Conservation (phyloP, 768 basidiomycete genomes). For the Nidula microcarpa region DNA sequence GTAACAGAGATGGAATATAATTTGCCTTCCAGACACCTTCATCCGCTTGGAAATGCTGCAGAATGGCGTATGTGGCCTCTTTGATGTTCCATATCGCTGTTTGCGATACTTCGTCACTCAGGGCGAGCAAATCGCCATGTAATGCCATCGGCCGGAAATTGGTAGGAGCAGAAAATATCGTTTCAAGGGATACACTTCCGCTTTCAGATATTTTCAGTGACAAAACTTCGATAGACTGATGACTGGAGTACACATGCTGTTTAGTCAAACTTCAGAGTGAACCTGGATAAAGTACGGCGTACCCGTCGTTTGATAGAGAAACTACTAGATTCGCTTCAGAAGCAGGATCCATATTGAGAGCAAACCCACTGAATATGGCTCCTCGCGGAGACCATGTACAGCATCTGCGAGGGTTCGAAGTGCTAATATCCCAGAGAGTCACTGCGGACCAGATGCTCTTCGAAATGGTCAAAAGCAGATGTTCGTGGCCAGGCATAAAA, state of each 20-base stretch:
- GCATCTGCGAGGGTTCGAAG: conserved; percentile 18
- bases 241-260: conserved; percentile 13
- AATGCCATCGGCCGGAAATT: conserved; percentile 44
- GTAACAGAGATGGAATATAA: conserved; percentile 3
- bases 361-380: conserved; percentile 48
- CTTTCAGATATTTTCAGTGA: conserved; percentile 11
- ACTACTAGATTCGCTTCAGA: conserved; percentile 50
- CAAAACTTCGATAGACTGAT: conserved; percentile 28
- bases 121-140: conserved; percentile 46
- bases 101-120: conserved; percentile 48
- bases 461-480: conserved; percentile 50
- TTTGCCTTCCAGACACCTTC: conserved; percentile 25
- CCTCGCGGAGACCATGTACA: conserved; percentile 55
- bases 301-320: conserved; percentile 45
- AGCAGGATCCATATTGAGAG: conserved; percentile 40
- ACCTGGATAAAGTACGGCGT: conserved; percentile 15
- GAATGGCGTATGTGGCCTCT: conserved; percentile 38
- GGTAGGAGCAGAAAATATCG: conserved; percentile 31
- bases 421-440: conserved; percentile 46
- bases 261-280: conserved; percentile 11
- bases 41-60: conserved; percentile 32
- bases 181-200: conserved; percentile 19
- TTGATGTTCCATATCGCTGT: conserved; percentile 59
- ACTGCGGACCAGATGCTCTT: conserved; percentile 61
- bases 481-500: conserved; percentile 44